phyloP scores from a whole-genome alignment of 192 early-diverging fungal species.

The Phlyctochytrium planicorne region DNA sequence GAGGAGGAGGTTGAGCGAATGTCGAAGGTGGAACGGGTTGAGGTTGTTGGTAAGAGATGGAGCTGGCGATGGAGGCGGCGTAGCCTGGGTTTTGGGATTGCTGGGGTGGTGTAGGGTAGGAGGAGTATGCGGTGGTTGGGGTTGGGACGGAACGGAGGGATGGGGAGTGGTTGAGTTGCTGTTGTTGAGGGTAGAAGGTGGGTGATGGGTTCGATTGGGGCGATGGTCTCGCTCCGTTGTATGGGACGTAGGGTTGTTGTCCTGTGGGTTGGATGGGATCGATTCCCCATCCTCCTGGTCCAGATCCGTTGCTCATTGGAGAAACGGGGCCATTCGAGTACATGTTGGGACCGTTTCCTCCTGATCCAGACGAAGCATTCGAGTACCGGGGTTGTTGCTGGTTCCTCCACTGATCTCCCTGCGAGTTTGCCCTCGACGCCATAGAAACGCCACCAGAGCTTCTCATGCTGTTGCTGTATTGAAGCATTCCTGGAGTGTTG shows the following conservation, averaged over 20 bases:
- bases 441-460: not conserved
- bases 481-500: not conserved
- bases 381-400: not conserved
- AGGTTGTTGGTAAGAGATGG: too few relatives aligned
- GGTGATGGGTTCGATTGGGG: too few relatives aligned
- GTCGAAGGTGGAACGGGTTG: too few relatives aligned
- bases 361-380: not conserved
- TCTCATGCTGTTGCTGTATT: not conserved
- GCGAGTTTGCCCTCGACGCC: not conserved
- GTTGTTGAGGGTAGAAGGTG: not conserved
- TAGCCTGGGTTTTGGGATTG: not conserved
- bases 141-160: not conserved
- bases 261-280: too few relatives aligned
- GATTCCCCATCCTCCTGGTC: not conserved
- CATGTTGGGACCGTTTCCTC: not conserved
- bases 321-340: not conserved
- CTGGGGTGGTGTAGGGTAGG: not conserved
- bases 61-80: not conserved
- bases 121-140: not conserved
- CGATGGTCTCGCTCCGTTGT: too few relatives aligned
- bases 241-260: not conserved
- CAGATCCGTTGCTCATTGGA: not conserved
- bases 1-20: too few relatives aligned
- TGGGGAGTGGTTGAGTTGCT: not conserved
- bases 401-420: not conserved